A percentile compares a stretch with the other conserved stretches of the same genome.
phyloP scores from a whole-genome alignment of 495 filamentous ascomycete species.

The Penicillium ucsense region DNA sequence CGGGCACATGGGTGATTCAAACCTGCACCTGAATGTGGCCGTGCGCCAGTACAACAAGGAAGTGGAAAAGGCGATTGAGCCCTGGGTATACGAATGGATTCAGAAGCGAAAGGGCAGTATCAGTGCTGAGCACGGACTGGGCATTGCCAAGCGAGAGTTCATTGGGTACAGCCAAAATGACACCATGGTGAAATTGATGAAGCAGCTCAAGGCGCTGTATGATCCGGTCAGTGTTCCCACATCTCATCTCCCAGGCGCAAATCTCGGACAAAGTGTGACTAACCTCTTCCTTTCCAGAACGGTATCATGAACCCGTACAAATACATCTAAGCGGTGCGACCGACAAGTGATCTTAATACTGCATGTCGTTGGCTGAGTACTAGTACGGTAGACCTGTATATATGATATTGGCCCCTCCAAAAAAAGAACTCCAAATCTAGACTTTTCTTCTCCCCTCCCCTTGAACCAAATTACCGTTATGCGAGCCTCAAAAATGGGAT shows the following conservation, averaged over 20 bases:
- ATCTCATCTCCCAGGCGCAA: background rate
- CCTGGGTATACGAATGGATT: constrained; percentile 97
- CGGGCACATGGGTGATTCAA: constrained; percentile 95
- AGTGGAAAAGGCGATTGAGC: constrained; percentile 84
- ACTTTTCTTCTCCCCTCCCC: too few species aligned
- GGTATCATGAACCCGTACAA: constrained; percentile 95
- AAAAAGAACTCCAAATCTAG: too few species aligned
- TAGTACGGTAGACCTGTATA: too few species aligned
- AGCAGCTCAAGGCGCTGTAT: constrained; percentile 80
- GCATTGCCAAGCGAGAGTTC: constrained; percentile 87
- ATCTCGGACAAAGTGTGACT: constrained; percentile 7
- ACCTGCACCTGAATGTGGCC: constrained; percentile 84
- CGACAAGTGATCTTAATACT: too few species aligned
- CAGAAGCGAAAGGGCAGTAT: constrained; percentile 77
- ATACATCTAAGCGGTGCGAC: constrained; percentile 44
- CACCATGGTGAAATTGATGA: constrained; percentile 83
- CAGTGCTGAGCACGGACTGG: constrained; percentile 91
- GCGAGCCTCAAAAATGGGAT: too few species aligned
- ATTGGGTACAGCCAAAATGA: constrained; percentile 86
- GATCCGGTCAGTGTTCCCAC: constrained; percentile 63
- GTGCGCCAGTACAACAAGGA: constrained; percentile 73
- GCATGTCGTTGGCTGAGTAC: too few species aligned
- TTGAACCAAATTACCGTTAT: too few species aligned
- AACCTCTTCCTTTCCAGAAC: constrained; percentile 42
- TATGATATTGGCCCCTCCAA: background rate